Evolutionary conservation across 257 asterid genomes (phyloP).

Genomic region (Solanum acaule): DNA sequence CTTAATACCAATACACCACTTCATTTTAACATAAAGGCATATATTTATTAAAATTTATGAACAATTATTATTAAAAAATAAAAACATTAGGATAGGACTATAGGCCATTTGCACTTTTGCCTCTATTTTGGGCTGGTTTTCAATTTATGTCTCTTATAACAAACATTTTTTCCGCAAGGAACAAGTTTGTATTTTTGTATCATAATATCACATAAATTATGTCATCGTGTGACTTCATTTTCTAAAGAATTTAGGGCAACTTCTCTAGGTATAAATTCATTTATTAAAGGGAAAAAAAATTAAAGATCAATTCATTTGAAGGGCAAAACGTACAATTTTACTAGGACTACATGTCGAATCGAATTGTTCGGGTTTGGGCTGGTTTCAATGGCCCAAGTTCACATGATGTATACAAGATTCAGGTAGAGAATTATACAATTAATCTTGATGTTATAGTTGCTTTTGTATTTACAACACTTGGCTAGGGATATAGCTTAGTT

Average conservation of each 20-base stretch:
- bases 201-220: too few relatives aligned
- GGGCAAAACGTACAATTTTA: too few relatives aligned
- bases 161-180: background rate
- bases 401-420: background rate
- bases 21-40: background rate
- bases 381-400: background rate
- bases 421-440: background rate
- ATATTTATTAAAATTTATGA: background rate
- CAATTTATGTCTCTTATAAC: background rate
- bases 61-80: background rate
- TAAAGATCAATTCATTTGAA: too few relatives aligned
- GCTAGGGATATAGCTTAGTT: background rate
- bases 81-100: background rate
- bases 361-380: background rate
- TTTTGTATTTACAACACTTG: background rate
- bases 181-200: background rate
- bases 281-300: too few relatives aligned
- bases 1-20: background rate
- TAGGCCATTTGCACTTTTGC: background rate
- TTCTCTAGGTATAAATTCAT: too few relatives aligned
- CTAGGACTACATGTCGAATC: background rate
- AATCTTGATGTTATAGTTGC: background rate
- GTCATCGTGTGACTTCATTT: too few relatives aligned
- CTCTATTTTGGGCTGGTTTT: background rate
- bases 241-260: background rate